phyloP scores from a whole-genome alignment of 2,329 filamentous ascomycete genomes.

The Claviceps paspali region DNA sequence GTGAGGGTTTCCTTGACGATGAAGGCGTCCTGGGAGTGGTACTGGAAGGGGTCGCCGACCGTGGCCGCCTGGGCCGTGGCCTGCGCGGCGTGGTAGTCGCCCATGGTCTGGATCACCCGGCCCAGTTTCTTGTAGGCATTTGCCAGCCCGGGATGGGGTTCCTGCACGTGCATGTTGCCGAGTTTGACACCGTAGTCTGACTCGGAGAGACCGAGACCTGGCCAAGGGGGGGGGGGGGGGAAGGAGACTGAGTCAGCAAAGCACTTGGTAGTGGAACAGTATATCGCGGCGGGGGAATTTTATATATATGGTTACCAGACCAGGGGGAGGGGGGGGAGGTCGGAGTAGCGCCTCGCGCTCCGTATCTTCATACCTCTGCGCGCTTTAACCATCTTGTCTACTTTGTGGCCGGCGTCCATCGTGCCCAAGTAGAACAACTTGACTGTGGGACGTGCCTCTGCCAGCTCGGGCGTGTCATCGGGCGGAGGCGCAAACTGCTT shows the following conservation, averaged over 20 bases:
- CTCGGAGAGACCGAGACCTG: conserved; percentile 80
- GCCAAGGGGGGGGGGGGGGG: neutral
- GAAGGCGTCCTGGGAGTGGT: conserved; percentile 89
- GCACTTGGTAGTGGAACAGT: too few relatives aligned
- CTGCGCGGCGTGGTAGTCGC: conserved; percentile 91
- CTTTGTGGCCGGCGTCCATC: conserved; percentile 95
- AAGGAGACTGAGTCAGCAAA: too few relatives aligned
- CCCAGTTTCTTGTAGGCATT: conserved; percentile 92
- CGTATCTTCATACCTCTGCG: conserved; percentile 59
- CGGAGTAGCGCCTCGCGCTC: too few relatives aligned
- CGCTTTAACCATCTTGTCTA: conserved; percentile 85
- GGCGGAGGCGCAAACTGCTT: conserved; percentile 97
- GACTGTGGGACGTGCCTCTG: conserved; percentile 75
- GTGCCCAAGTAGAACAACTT: conserved; percentile 91
- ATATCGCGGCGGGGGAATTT: too few relatives aligned
- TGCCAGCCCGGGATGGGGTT: conserved; percentile 73
- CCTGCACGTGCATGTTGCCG: conserved; percentile 72
- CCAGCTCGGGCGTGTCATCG: conserved; percentile 89
- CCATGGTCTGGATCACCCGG: conserved; percentile 81
- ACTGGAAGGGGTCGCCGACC: conserved; percentile 81
- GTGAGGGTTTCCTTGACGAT: conserved; percentile 97
- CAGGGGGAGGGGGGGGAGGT: neutral
- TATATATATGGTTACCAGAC: too few relatives aligned
- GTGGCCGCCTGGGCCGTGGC: conserved; percentile 94
- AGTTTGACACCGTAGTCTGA: conserved; percentile 89